These are phyloP conservation scores for Pseudomicrostroma phylloplanum DNA, from an alignment of 1,284 basidiomycete species.

Conservation along the genomic window DNA sequence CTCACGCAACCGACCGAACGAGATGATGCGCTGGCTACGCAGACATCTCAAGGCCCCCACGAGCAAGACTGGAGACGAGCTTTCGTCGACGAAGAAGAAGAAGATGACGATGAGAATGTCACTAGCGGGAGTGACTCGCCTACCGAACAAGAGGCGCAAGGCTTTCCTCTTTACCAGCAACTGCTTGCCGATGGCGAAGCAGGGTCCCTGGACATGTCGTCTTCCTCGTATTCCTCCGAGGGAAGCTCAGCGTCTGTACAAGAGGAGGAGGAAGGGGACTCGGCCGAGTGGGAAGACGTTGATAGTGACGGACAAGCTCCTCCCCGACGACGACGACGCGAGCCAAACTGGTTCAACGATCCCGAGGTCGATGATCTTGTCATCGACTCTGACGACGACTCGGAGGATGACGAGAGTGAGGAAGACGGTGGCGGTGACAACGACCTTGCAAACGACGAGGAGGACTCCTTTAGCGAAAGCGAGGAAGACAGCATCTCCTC, in stretches of 20 bases:
- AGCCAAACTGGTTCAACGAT: too few species aligned
- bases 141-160: slow-evolving; percentile 8
- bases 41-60: too few species aligned
- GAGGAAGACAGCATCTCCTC: slow-evolving; percentile 43
- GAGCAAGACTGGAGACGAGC: too few species aligned
- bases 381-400: not conserved
- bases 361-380: slow-evolving; percentile 1
- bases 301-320: not conserved
- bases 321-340: too few species aligned
- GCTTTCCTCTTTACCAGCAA: slow-evolving; percentile 3
- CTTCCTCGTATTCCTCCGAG: slow-evolving; percentile 9
- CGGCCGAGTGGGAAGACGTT: slow-evolving; percentile 9
- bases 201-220: slow-evolving; percentile 9
- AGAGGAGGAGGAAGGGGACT: slow-evolving; percentile 11
- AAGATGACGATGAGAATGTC: too few species aligned
- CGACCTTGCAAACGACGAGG: slow-evolving; percentile 81
- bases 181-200: not conserved
- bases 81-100: not conserved
- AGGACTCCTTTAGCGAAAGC: slow-evolving; percentile 55
- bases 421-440: slow-evolving; percentile 70
- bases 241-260: slow-evolving; percentile 1
- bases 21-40: too few species aligned
- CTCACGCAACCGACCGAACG: too few species aligned
- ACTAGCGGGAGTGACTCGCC: not conserved
- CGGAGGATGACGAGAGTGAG: slow-evolving; percentile 56